Base-by-base conservation (phyloP, 495 filamentous ascomycete species). In the Friedmanniomyces endolithicus region DNA sequence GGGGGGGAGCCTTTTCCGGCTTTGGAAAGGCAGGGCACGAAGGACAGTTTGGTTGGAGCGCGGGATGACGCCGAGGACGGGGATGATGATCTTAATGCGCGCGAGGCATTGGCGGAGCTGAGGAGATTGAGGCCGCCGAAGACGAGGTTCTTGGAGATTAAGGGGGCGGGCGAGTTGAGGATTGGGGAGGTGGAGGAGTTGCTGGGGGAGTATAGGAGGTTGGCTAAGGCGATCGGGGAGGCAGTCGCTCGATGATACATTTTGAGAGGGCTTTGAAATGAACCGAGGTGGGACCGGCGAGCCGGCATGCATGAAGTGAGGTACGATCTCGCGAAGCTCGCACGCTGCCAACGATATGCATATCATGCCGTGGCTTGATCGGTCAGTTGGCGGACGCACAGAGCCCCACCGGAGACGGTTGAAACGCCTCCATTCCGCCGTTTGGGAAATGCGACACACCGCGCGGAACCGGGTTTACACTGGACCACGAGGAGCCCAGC, bases 201-300 rank as follows among this genome's bases (percentile, higher is more conserved):
- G 56, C 69, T 99, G 50, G 79, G 79, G 61, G 92, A 96, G 68
- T 99, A 97, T 67, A 83, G 89, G 58, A 73, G 90, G 47, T 70
- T 99, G 12, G 87, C 86, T 8, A 74, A 71, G 19, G 84, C 78
- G 23, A 67, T 89, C 65, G 78, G 76, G 65, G 75, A 80, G 31
- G 65, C 68, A 9, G 62, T 67, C 9, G 53, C 50, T 41, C 12
- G 12, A 14, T 41, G 37, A 41, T 31, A 31, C 9, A 31, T 31
- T 31, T n/a, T n/a, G n/a, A n/a, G n/a, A 31, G 27, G 27, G 27
- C 4, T 31, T 31, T 9, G 27, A 9, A 3, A 31, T 3, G 27
- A 9, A 31, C 9, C 27, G 27, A 31, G 27, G 27, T 31, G 3
- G 4, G 27, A 9, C 9, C 27, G 3, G 27, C 4, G 27, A 31